These are phyloP conservation scores for Pascua sp. DNA, from an alignment of 1,284 basidiomycete species.

Conservation along the genomic window DNA sequence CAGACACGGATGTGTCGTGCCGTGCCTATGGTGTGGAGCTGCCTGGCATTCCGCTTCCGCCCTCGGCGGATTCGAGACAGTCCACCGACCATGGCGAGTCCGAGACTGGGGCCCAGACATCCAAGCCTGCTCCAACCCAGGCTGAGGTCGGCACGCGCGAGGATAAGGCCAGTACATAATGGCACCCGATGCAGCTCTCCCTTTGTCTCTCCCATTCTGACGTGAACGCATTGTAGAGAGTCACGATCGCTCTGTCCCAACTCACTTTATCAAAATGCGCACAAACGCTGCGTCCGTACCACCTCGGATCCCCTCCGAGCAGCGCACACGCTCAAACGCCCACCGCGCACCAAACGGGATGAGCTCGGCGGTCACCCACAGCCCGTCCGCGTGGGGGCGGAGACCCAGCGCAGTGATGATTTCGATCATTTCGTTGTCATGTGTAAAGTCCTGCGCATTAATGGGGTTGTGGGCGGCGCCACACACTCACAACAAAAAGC, in stretches of 20 bases:
- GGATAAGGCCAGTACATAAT: too few species aligned
- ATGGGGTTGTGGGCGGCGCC: constrained; percentile 45
- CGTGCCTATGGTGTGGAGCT: too few species aligned
- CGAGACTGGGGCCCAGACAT: too few species aligned
- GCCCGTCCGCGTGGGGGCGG: constrained; percentile 48
- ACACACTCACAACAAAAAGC: constrained; percentile 38
- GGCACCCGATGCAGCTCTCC: too few species aligned
- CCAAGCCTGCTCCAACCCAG: too few species aligned
- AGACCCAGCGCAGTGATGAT: constrained; percentile 72
- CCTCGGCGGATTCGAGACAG: too few species aligned
- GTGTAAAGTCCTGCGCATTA: constrained; percentile 62
- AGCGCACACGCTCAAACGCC: constrained; percentile 39
- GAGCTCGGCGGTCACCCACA: constrained; percentile 27
- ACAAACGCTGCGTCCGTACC: constrained; percentile 28
- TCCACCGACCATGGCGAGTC: too few species aligned
- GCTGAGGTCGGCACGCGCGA: too few species aligned
- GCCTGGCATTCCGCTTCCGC: too few species aligned
- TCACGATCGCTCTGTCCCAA: neutral
- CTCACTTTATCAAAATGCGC: constrained; percentile 44
- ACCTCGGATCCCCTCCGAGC: constrained; percentile 33
- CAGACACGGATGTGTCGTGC: too few species aligned
- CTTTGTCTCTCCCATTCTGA: too few species aligned
- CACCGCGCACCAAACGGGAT: constrained; percentile 42
- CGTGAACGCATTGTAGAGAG: too few species aligned
- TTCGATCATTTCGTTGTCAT: constrained; percentile 75